phyloP scores from a whole-genome alignment of 192 early-diverging fungal species.

The Pilaira anomala region DNA sequence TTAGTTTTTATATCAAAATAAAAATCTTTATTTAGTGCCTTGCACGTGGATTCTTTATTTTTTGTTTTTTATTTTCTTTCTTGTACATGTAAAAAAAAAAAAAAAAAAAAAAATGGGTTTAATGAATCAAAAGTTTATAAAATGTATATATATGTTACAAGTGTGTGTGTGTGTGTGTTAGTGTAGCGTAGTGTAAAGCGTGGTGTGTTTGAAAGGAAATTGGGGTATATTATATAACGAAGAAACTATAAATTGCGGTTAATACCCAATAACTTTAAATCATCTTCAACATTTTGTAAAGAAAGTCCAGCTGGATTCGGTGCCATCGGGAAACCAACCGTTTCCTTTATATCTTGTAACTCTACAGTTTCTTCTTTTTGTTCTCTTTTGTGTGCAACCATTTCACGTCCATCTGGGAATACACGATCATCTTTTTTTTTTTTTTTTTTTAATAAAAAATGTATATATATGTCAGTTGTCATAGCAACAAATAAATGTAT shows the following conservation, averaged over 20 bases:
- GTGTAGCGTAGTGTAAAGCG: not conserved
- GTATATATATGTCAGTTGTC: not conserved
- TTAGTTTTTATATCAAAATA: slow-evolving; percentile 7
- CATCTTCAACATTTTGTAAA: slow-evolving; percentile 40
- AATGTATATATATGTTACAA: not conserved
- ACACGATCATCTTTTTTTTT: not conserved
- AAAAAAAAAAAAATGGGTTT: not conserved
- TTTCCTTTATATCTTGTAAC: slow-evolving; percentile 38
- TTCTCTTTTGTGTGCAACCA: slow-evolving; percentile 37
- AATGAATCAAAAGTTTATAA: slow-evolving; percentile 5
- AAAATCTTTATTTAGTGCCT: slow-evolving; percentile 12
- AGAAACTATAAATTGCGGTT: slow-evolving; percentile 19
- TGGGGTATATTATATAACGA: not conserved
- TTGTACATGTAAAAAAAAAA: too few species aligned
- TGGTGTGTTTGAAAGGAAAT: not conserved
- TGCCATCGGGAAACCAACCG: slow-evolving; percentile 42
- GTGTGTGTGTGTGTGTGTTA: not conserved
- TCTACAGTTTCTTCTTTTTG: slow-evolving; percentile 39
- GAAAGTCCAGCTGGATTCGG: slow-evolving; percentile 23
- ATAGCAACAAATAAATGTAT: not conserved
- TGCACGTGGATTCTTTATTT: not conserved
- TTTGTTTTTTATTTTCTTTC: too few species aligned
- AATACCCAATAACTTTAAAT: slow-evolving; percentile 43
- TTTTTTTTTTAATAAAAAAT: not conserved
- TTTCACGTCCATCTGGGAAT: slow-evolving; percentile 31